phyloP scores from a whole-genome alignment of 805 yeast genomes.

The Ascoidea rubescens region DNA sequence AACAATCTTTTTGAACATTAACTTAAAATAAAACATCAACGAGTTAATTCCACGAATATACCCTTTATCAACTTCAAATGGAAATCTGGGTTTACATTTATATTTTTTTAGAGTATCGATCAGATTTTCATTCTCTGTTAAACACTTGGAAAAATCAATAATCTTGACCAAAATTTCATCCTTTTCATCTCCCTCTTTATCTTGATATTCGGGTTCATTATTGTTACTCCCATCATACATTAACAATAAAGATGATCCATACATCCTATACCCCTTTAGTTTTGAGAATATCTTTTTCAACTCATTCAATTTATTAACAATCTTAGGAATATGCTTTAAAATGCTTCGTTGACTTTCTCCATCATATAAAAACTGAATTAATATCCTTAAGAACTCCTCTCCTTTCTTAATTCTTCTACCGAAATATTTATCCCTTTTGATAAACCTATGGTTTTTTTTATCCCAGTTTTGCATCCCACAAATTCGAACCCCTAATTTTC shows the following conservation, averaged over 20 bases:
- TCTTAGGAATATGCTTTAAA: constrained; percentile 47
- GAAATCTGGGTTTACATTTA: constrained; percentile 61
- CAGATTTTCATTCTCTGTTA: constrained; percentile 35
- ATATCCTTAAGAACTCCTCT: constrained; percentile 57
- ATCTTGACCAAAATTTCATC: constrained; percentile 36
- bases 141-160: constrained; percentile 93
- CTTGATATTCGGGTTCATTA: constrained; percentile 8
- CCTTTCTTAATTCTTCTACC: constrained; percentile 72
- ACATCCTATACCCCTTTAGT: constrained; percentile 69
- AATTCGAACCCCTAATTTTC: constrained; percentile 74
- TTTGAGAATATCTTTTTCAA: constrained; percentile 38
- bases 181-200: constrained; percentile 9
- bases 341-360: constrained; percentile 49
- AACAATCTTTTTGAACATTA: constrained; percentile 43
- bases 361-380: constrained; percentile 70
- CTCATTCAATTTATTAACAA: constrained; percentile 46
- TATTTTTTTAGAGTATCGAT: constrained; percentile 16
- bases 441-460: constrained; percentile 26
- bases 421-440: constrained; percentile 79
- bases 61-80: constrained; percentile 59
- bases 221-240: constrained; percentile 64
- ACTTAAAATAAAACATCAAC: constrained; percentile 51
- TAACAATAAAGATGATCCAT: constrained; percentile 78
- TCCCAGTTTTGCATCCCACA: constrained; percentile 93
- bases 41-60: constrained; percentile 71